These are phyloP conservation scores for Metarhizium album DNA, from an alignment of 2,329 filamentous ascomycete species.

Conservation along the genomic window DNA sequence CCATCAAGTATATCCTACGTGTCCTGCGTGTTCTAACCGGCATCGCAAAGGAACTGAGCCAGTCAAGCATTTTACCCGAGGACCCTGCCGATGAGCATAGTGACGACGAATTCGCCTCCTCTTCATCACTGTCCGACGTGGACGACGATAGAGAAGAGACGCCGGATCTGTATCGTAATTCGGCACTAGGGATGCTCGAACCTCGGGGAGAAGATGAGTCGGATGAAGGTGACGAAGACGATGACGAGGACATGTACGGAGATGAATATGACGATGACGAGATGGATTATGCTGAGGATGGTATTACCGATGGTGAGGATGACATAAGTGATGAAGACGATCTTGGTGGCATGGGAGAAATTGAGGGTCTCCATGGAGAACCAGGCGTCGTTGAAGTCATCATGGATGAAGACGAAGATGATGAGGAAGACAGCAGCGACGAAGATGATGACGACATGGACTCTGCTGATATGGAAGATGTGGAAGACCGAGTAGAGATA, in stretches of 20 bases:
- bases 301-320: constrained; percentile 71
- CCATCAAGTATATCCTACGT: constrained; percentile 90
- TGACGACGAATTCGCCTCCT: constrained; percentile 79
- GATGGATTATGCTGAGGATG: constrained; percentile 81
- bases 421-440: constrained; percentile 53
- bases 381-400: constrained; percentile 62
- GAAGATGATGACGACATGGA: constrained; percentile 37
- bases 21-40: constrained; percentile 80
- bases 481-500: constrained; percentile 44
- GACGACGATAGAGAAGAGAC: constrained; percentile 87
- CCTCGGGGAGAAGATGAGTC: constrained; percentile 70
- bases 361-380: constrained; percentile 62
- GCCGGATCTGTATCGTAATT: constrained; percentile 93
- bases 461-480: constrained; percentile 38
- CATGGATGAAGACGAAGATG: constrained; percentile 58
- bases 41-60: constrained; percentile 77
- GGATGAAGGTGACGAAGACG: constrained; percentile 59
- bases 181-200: constrained; percentile 89
- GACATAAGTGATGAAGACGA: constrained; percentile 86
- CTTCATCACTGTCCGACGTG: constrained; percentile 80
- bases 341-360: constrained; percentile 70
- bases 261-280: constrained; percentile 86
- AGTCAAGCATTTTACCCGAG: constrained; percentile 62
- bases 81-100: constrained; percentile 54
- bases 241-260: constrained; percentile 87